Conservation (phyloP, 106 monocot genomes). For the Dactylorhiza incarnata region DNA sequence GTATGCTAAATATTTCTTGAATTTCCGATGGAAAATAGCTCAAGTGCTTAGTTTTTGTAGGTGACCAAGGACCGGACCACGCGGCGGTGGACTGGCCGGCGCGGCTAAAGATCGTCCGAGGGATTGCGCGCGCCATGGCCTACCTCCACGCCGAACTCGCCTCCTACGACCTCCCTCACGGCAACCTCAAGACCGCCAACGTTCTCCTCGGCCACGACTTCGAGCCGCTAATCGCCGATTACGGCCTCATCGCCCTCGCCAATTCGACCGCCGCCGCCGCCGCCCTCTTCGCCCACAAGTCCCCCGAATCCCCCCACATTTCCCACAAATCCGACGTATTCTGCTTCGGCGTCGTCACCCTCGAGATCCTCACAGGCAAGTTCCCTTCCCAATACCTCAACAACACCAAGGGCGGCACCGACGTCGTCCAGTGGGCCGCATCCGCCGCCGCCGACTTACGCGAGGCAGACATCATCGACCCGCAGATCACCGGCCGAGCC, state of each 20-base stretch:
- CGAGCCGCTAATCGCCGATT: slow-evolving; percentile 24
- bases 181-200: slow-evolving; percentile 58
- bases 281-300: slow-evolving; percentile 34
- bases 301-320: slow-evolving; percentile 32
- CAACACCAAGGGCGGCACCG: slow-evolving; percentile 40
- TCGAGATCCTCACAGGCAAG: slow-evolving; percentile 51
- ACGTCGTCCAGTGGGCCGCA: slow-evolving; percentile 36
- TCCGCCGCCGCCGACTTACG: slow-evolving; percentile 23
- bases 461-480: slow-evolving; percentile 48
- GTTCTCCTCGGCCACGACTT: slow-evolving; percentile 34
- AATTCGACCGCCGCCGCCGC: slow-evolving; percentile 17
- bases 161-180: slow-evolving; percentile 33
- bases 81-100: slow-evolving; percentile 41
- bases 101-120: slow-evolving; percentile 38
- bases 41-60: slow-evolving; percentile 7
- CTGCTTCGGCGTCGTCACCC: slow-evolving; percentile 49
- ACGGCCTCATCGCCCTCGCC: slow-evolving; percentile 23
- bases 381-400: slow-evolving; percentile 18
- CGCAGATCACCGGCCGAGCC: slow-evolving; percentile 3
- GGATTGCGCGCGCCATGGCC: slow-evolving; percentile 26
- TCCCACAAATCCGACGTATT: slow-evolving; percentile 51
- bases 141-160: slow-evolving; percentile 42
- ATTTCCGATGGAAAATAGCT: neutral
- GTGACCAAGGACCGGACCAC: slow-evolving; percentile 28
- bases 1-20: no score